Base-by-base conservation (phyloP, 768 basidiomycete genomes). In the Tulasnella sp. region DNA sequence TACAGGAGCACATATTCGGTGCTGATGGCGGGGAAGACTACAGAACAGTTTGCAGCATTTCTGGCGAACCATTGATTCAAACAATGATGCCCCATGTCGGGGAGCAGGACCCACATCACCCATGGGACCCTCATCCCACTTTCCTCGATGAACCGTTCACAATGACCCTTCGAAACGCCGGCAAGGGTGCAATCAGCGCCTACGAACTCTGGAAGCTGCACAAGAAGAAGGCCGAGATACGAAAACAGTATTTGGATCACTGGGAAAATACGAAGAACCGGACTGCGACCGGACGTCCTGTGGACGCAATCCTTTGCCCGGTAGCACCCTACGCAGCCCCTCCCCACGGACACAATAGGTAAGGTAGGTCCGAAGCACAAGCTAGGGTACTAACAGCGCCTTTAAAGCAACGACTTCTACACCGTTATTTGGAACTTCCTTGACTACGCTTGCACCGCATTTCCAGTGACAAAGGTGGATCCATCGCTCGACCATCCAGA, bases 301-400 rank as follows among this genome's bases (percentile, higher is more conserved):
- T 93, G 7, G 93, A 94, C 80, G 92, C 90, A 1, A 88, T 94
- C 79, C 89, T 94, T 42, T 83, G 85, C 1, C 91, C 93, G 29
- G 85, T 84, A 2, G 89, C 90, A 1, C 85, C 91, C 1, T 89
- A 84, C 80, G 83, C 86, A 0, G 90, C 92, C 0, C 83, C 88
- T 5, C 91, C 89, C 12, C 92, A 92, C 79, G 91, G 91, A 19
- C 81, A 81, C 70, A 87, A 87, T 77, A 84, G 72, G 89, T 91
- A 64, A 64, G 31, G 29, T 25, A 25, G 25, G 34, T 71, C 45
- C 39, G 11, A 3, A 37, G 17, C 17, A 52, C 34, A 14, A 40
- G 29, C 7, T 54, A 11, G 29, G 12, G 34, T 67, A 37, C 52
- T 29, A 19, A 58, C 74, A 39, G 15, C 74, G 31, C 38, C 7